Evolutionary conservation across 768 basidiomycete genomes (phyloP), one percentile per base, ranked within the genome.

Genomic region (Ramaria sp.): DNA sequence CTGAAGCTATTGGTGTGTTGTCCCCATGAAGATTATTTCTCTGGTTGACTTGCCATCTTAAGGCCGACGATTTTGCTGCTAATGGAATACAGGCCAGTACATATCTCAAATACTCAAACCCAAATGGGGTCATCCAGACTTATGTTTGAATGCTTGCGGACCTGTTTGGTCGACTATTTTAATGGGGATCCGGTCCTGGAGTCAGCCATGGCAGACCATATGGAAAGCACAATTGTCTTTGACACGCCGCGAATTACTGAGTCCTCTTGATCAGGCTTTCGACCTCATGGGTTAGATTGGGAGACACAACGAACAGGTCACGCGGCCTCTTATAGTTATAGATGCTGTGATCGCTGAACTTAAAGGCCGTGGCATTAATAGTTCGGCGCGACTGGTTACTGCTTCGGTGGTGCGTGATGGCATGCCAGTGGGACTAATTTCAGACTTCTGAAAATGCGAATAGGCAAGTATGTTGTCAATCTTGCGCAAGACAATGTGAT

Each of bases 21-120:
- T n/a, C 31, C 19, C 52, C 17, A 41, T 1, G 24, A 27, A 46
- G 45, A 27, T 19, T 46, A 17, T 13, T 11, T 11, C 34, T 9
- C 13, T 37, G 34, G 3, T 37, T 46, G 17, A 46, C 48, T 15
- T 17, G 24, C 17, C 6, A 33, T 27, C 27, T 33, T 7, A 6
- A 59, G 59, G 53, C 59, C 24, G 59, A 59, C 20, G 59, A 54
- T 22, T 59, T 59, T 37, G 59, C 59, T 13, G 22, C n/a, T 13
- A 59, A 59, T 46, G 59, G 59, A 4, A 19, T 59, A 5, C 59
- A 59, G 59, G 53, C 46, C 1, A 37, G 34, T 37, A 37, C 30
- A 42, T 3, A 12, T 4, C 24, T 37, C 2, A 17, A 45, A 27
- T 45, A 13, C 38, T 24, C 11, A 39, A 24, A 9, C 5, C 5